Evolutionary conservation across 2,329 filamentous ascomycete species (phyloP).

Genomic region (Apiospora hydei): DNA sequence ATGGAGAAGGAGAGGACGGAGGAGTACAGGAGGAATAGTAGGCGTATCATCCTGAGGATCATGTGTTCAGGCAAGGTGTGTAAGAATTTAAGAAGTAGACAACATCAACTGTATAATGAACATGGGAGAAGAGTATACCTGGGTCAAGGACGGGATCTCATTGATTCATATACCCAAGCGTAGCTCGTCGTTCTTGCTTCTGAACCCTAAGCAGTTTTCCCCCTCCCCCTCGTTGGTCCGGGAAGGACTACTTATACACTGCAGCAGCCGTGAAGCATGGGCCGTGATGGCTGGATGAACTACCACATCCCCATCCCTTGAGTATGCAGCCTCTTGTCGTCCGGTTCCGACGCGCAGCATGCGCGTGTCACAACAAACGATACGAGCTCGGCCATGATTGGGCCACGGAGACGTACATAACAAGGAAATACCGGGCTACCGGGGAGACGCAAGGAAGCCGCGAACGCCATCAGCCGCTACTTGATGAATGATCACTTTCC

Average conservation of each 20-base stretch:
- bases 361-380: background rate
- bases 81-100: too few relatives aligned
- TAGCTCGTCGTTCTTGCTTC: too few relatives aligned
- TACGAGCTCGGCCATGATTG: background rate
- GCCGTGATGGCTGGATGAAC: background rate
- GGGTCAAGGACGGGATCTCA: background rate
- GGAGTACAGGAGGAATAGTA: background rate
- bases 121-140: background rate
- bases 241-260: background rate
- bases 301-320: background rate
- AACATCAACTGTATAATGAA: too few relatives aligned
- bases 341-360: slow-evolving; percentile 14
- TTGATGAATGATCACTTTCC: background rate
- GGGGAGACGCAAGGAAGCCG: background rate
- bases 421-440: background rate
- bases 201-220: background rate
- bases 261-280: background rate
- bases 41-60: background rate
- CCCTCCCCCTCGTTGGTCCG: background rate
- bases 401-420: background rate
- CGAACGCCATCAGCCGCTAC: background rate
- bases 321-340: slow-evolving; percentile 7
- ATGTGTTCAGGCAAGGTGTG: too few relatives aligned
- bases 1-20: background rate
- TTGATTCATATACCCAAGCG: background rate